phyloP scores from a whole-genome alignment of 805 yeast genomes.

The Kodamaea neixiangensis region DNA sequence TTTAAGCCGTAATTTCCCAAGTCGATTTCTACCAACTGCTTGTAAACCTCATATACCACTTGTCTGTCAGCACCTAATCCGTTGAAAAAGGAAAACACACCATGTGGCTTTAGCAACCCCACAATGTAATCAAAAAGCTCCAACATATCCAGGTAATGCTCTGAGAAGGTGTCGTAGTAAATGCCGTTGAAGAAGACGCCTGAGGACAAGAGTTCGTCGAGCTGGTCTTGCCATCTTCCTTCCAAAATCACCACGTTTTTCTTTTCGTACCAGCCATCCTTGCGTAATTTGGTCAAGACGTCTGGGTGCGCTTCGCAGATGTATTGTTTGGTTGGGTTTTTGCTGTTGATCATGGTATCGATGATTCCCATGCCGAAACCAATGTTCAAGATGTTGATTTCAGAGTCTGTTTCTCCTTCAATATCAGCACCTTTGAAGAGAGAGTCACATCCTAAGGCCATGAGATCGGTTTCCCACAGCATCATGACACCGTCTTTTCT shows the following conservation, averaged over 20 bases:
- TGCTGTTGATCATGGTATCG: conserved; percentile 62
- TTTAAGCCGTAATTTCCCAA: conserved; percentile 74
- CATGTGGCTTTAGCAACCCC: conserved; percentile 79
- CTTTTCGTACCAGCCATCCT: conserved; percentile 83
- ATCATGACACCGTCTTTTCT: conserved; percentile 92
- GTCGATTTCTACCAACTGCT: conserved; percentile 77
- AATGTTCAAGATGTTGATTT: conserved; percentile 66
- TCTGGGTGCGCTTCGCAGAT: conserved; percentile 96
- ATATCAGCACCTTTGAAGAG: conserved; percentile 51
- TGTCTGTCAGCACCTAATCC: conserved; percentile 59
- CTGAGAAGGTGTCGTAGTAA: conserved; percentile 92
- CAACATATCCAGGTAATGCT: conserved; percentile 86
- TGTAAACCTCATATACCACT: conserved; percentile 66
- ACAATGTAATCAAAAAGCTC: conserved; percentile 80
- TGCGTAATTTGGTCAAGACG: conserved; percentile 64
- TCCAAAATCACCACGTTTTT: conserved; percentile 70
- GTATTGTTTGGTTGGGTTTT: conserved; percentile 68
- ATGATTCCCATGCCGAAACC: conserved; percentile 98
- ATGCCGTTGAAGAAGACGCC: conserved; percentile 83
- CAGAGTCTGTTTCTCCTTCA: conserved; percentile 36
- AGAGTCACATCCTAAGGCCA: conserved; percentile 78
- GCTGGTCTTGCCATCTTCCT: conserved; percentile 91
- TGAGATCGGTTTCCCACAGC: conserved; percentile 89
- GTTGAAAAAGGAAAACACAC: conserved; percentile 87
- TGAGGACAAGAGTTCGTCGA: conserved; percentile 61